Conservation (phyloP, 768 basidiomycete species). For the Holtermanniella nyarrowii region DNA sequence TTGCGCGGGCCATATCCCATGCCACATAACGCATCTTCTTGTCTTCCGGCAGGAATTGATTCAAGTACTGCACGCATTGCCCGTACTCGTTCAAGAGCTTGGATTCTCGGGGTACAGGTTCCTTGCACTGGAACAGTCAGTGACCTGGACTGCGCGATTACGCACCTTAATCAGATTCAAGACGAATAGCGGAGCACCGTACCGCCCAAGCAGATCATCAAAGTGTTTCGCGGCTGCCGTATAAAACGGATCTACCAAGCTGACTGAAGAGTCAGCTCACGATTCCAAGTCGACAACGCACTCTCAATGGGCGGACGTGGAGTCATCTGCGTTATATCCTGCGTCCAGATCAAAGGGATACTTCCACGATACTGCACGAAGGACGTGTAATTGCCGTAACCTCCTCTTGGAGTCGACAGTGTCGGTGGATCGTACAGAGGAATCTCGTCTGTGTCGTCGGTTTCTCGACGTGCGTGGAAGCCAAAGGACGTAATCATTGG, state of each 20-base stretch:
- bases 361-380: slow-evolving; percentile 95
- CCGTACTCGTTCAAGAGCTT: slow-evolving; percentile 85
- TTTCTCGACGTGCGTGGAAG: neutral
- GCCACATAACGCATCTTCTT: slow-evolving; percentile 84
- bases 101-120: slow-evolving; percentile 62
- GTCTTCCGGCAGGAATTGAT: slow-evolving; percentile 79
- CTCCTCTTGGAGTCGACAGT: slow-evolving; percentile 8
- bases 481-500: slow-evolving; percentile 33
- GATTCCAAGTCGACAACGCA: slow-evolving; percentile 42
- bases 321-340: slow-evolving; percentile 81
- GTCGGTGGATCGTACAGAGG: slow-evolving; percentile 4
- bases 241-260: slow-evolving; percentile 88
- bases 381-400: slow-evolving; percentile 74
- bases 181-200: slow-evolving; percentile 79
- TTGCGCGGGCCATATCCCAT: slow-evolving; percentile 93
- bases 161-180: slow-evolving; percentile 88
- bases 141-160: slow-evolving; percentile 52
- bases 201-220: slow-evolving; percentile 75
- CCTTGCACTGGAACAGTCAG: slow-evolving; percentile 24
- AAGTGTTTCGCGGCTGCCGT: slow-evolving; percentile 88
- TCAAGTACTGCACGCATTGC: slow-evolving; percentile 82
- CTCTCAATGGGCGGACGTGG: slow-evolving; percentile 93
- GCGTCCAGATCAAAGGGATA: slow-evolving; percentile 94
- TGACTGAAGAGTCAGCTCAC: slow-evolving; percentile 49
- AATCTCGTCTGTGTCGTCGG: neutral